These are phyloP conservation scores for Pseudozyma thailandica DNA, from an alignment of 1,284 basidiomycete species.

Conservation along the genomic window DNA sequence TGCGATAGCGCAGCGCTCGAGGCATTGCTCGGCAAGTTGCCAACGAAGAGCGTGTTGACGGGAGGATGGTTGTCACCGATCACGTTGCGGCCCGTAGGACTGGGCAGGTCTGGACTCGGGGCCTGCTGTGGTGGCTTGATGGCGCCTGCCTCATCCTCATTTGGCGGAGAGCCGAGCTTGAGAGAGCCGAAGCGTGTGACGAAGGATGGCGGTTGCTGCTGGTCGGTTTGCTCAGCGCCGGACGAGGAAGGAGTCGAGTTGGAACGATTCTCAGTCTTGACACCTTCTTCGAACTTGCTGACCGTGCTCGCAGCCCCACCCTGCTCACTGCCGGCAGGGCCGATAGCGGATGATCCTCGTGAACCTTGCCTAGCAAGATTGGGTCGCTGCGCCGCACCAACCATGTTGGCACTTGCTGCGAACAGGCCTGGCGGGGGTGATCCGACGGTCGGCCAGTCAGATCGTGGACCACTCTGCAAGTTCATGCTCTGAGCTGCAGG, in stretches of 20 bases:
- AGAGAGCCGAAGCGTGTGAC: slow-evolving; percentile 49
- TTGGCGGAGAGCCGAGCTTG: slow-evolving; percentile 46
- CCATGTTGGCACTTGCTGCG: neutral
- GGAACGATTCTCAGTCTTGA: slow-evolving; percentile 19
- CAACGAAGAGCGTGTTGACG: slow-evolving; percentile 60
- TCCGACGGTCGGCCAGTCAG: slow-evolving; percentile 53
- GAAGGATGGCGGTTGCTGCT: slow-evolving; percentile 6
- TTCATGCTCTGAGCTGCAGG: slow-evolving; percentile 10
- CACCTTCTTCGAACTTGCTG: slow-evolving; percentile 40
- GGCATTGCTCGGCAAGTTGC: slow-evolving; percentile 56
- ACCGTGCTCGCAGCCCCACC: neutral
- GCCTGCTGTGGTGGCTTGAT: slow-evolving; percentile 19
- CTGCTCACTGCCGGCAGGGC: slow-evolving; percentile 13
- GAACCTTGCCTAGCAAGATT: slow-evolving; percentile 38
- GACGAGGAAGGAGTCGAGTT: slow-evolving; percentile 29
- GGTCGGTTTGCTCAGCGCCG: slow-evolving; percentile 24
- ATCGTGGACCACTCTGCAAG: slow-evolving; percentile 16
- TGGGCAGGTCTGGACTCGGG: slow-evolving; percentile 43
- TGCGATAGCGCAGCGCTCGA: slow-evolving; percentile 71
- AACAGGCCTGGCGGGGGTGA: slow-evolving; percentile 51
- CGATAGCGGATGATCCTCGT: slow-evolving; percentile 18
- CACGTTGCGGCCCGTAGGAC: slow-evolving; percentile 51
- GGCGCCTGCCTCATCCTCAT: slow-evolving; percentile 15
- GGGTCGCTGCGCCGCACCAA: slow-evolving; percentile 20
- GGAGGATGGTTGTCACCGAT: slow-evolving; percentile 59